Evolutionary conservation across 78 protist species (phyloP).

Genomic region (Salpingoeca rosetta): DNA sequence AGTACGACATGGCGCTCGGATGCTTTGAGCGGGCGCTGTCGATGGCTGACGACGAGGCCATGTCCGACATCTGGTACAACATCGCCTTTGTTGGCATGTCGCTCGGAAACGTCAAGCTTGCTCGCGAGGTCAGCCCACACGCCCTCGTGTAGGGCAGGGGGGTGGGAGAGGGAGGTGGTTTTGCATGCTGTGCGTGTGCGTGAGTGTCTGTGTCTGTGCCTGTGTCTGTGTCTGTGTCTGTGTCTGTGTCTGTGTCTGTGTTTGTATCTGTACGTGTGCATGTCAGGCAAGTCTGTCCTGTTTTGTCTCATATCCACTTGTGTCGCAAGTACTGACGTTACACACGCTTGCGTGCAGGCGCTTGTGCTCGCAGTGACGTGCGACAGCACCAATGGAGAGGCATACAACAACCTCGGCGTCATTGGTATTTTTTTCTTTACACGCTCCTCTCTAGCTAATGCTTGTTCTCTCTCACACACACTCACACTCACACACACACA

Average conservation of each 20-base stretch:
- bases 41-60: conserved; percentile 33
- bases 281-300: too few species aligned
- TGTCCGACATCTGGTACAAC: conserved; percentile 75
- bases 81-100: conserved; percentile 65
- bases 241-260: too few species aligned
- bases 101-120: conserved; percentile 66
- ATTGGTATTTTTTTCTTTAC: conserved; percentile 13
- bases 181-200: conserved; percentile 29
- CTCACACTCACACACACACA: too few species aligned
- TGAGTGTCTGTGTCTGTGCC: neutral
- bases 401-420: conserved; percentile 9
- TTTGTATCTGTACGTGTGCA: too few species aligned
- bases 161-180: too few species aligned
- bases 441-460: neutral
- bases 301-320: too few species aligned
- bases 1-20: conserved; percentile 59
- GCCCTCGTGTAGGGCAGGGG: too few species aligned
- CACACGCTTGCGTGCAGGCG: too few species aligned
- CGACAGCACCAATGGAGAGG: conserved; percentile 42
- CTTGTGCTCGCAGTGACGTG: too few species aligned
- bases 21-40: conserved; percentile 62
- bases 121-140: conserved; percentile 68
- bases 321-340: too few species aligned
- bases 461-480: too few species aligned
- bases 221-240: too few species aligned